Evolutionary conservation across 208 protist genomes (phyloP).

Genomic region (Spironucleus salmonicida): DNA sequence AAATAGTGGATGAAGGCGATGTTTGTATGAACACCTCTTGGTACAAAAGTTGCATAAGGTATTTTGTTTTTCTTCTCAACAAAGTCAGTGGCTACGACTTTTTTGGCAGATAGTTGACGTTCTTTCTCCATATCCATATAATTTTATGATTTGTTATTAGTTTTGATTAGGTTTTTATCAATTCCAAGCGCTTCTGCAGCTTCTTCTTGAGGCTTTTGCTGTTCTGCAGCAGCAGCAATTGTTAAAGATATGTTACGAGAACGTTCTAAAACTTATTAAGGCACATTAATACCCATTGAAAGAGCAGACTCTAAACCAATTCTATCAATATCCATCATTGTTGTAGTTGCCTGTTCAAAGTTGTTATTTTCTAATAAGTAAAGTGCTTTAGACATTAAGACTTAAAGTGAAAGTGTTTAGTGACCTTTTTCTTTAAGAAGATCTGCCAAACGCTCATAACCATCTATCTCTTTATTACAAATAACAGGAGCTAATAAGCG

Average conservation of each 20-base stretch:
- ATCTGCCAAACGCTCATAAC: not conserved
- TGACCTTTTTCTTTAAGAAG: slow-evolving; percentile 15
- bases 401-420: not conserved
- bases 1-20: slow-evolving; percentile 26
- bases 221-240: not conserved
- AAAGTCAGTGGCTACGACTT: too few species aligned
- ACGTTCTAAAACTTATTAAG: not conserved
- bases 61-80: slow-evolving; percentile 10
- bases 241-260: slow-evolving; percentile 5
- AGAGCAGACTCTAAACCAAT: slow-evolving; percentile 10
- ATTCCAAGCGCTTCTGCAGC: too few species aligned
- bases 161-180: too few species aligned
- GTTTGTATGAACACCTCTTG: slow-evolving; percentile 21
- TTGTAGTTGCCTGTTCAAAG: slow-evolving; percentile 13
- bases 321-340: not conserved
- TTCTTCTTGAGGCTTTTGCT: too few species aligned
- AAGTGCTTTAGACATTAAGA: slow-evolving; percentile 16
- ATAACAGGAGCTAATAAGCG: not conserved
- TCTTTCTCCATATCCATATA: too few species aligned
- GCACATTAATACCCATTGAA: slow-evolving; percentile 17
- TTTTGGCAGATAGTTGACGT: too few species aligned
- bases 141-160: too few species aligned
- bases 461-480: not conserved
- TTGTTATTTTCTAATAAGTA: slow-evolving; percentile 14
- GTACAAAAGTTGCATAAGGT: slow-evolving; percentile 26